phyloP scores from a whole-genome alignment of 164 flowering plant genomes.

The Piper longum region DNA sequence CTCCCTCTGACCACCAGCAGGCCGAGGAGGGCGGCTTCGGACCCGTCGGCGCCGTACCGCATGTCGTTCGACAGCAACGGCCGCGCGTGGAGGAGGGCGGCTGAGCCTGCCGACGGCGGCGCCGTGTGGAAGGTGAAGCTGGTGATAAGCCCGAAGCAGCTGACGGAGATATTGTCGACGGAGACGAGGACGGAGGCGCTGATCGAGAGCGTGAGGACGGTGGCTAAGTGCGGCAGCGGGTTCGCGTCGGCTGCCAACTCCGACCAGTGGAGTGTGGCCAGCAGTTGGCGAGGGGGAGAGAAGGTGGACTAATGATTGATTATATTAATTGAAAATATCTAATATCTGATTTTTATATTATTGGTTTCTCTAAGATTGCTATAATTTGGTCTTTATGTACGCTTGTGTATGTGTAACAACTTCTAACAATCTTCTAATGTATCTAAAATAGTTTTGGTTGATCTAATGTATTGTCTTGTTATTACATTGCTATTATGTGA shows the following conservation, averaged over 20 bases:
- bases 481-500: too few species aligned
- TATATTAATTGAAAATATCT: too few species aligned
- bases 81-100: slow-evolving; percentile 23
- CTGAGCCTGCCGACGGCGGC: slow-evolving; percentile 16
- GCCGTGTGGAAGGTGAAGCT: slow-evolving; percentile 93
- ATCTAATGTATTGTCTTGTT: too few species aligned
- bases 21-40: background rate
- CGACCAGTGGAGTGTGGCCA: slow-evolving; percentile 63
- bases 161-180: slow-evolving; percentile 57
- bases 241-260: slow-evolving; percentile 28
- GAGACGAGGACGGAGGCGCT: slow-evolving; percentile 52
- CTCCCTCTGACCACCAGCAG: slow-evolving; percentile 29
- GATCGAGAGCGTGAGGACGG: slow-evolving; percentile 69
- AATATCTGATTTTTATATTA: too few species aligned
- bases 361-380: too few species aligned
- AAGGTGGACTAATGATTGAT: background rate
- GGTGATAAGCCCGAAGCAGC: slow-evolving; percentile 57
- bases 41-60: slow-evolving; percentile 38
- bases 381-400: too few species aligned
- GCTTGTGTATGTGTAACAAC: too few species aligned
- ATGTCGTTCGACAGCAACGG: slow-evolving; percentile 63
- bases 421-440: too few species aligned
- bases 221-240: slow-evolving; percentile 60
- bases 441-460: too few species aligned
- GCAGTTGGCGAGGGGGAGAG: slow-evolving; percentile 39